phyloP scores from a whole-genome alignment of 305 asterid genomes.

The Solanum chacoense region DNA sequence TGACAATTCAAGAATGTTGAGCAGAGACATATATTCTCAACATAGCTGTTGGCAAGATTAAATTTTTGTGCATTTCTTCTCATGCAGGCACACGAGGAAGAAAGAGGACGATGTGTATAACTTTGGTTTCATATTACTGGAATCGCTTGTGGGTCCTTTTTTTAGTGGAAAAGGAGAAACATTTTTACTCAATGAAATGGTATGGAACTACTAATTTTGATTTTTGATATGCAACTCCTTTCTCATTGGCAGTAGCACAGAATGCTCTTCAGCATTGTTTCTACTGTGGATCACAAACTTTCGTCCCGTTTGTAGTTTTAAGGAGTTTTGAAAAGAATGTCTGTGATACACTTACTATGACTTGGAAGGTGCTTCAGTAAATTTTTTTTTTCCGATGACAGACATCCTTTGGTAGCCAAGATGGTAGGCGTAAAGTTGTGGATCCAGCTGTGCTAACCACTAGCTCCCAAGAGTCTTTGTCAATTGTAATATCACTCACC shows the following conservation, averaged over 20 bases:
- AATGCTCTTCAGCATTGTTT: not conserved
- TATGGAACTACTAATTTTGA: constrained; percentile 4
- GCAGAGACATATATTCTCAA: not conserved
- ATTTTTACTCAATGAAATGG: constrained; percentile 53
- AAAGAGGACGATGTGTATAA: constrained; percentile 52
- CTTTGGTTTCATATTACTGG: constrained; percentile 53
- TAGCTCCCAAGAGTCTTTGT: constrained; percentile 51
- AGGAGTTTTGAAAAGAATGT: not conserved
- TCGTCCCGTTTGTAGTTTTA: not conserved
- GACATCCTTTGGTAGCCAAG: constrained; percentile 46
- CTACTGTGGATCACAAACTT: not conserved
- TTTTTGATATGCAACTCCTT: not conserved
- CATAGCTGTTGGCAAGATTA: not conserved
- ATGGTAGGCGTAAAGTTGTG: constrained; percentile 29
- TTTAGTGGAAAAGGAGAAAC: constrained; percentile 33
- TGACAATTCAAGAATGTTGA: not conserved
- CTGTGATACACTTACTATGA: not conserved
- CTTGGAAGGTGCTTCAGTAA: too few species aligned
- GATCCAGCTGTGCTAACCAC: constrained; percentile 45
- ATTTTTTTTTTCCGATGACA: constrained; percentile 2
- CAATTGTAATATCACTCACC: constrained; percentile 41
- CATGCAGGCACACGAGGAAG: constrained; percentile 25
- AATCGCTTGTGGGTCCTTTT: constrained; percentile 46
- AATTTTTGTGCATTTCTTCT: not conserved
- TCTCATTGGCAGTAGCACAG: not conserved